Conservation (phyloP, 2,329 filamentous ascomycete species). For the Exophiala lecanii-corni region DNA sequence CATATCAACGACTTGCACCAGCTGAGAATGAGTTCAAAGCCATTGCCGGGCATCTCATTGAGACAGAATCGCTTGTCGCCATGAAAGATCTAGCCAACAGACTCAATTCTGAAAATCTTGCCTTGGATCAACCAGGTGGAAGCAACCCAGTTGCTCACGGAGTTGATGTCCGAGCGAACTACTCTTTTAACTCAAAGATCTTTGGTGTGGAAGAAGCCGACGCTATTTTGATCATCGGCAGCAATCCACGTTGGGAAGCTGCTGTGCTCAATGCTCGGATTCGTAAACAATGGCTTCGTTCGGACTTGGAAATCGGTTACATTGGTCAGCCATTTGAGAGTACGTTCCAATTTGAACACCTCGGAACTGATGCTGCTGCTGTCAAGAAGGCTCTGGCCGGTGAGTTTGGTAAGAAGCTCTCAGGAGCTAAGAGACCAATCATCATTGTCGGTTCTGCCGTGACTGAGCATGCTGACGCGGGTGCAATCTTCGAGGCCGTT, state of each 20-base stretch:
- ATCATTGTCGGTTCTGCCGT: slow-evolving; percentile 92
- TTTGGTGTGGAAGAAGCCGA: slow-evolving; percentile 92
- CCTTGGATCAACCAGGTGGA: slow-evolving; percentile 82
- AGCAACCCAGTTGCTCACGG: slow-evolving; percentile 83
- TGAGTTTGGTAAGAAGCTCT: slow-evolving; percentile 87
- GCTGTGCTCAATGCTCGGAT: slow-evolving; percentile 94
- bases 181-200: slow-evolving; percentile 94
- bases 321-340: slow-evolving; percentile 89
- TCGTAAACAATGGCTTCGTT: slow-evolving; percentile 94
- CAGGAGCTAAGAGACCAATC: slow-evolving; percentile 85
- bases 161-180: slow-evolving; percentile 89
- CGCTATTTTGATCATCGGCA: slow-evolving; percentile 84
- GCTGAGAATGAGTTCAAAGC: slow-evolving; percentile 95
- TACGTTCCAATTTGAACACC: slow-evolving; percentile 91
- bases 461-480: slow-evolving; percentile 84
- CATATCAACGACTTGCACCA: slow-evolving; percentile 72
- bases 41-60: slow-evolving; percentile 83
- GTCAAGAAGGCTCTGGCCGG: slow-evolving; percentile 83
- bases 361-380: slow-evolving; percentile 72
- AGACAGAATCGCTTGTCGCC: slow-evolving; percentile 89
- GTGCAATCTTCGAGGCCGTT: slow-evolving; percentile 87
- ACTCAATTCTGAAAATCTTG: slow-evolving; percentile 92
- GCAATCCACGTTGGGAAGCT: slow-evolving; percentile 92
- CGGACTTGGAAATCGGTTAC: slow-evolving; percentile 86
- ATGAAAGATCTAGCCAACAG: slow-evolving; percentile 97